Percentiles rank a stretch among this genome's conserved stretches.
Evolutionary conservation across 805 yeast genomes (phyloP).

Genomic region (Kluyveromyces nonfermentans): DNA sequence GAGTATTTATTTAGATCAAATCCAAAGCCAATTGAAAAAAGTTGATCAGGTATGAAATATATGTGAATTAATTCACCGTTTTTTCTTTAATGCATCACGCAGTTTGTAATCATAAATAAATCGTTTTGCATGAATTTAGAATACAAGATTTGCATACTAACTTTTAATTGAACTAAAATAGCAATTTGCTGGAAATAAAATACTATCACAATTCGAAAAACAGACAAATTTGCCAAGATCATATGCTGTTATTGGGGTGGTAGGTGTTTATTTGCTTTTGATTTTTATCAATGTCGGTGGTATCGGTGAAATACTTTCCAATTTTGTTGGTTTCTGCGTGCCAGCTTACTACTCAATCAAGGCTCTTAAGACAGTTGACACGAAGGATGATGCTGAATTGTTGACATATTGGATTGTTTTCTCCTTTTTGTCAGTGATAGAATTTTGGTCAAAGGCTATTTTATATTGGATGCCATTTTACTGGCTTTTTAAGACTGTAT

Average conservation of each 20-base stretch:
- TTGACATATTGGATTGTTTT: conserved; percentile 98
- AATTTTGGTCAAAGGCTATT: conserved; percentile 91
- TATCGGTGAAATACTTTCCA: conserved; percentile 86
- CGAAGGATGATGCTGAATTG: conserved; percentile 75
- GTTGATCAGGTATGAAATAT: conserved; percentile 37
- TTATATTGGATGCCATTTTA: conserved; percentile 95
- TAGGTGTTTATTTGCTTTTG: conserved; percentile 58
- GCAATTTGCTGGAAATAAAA: conserved; percentile 26
- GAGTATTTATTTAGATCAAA: conserved; percentile 39
- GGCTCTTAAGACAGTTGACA: conserved; percentile 65
- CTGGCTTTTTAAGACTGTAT: conserved; percentile 84
- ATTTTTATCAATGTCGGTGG: conserved; percentile 90
- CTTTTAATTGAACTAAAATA: not conserved
- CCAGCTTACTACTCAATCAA: conserved; percentile 85
- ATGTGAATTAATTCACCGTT: not conserved
- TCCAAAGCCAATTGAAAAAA: conserved; percentile 37
- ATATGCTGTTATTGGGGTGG: conserved; percentile 64
- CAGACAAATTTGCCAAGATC: conserved; percentile 65
- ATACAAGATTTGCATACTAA: not conserved
- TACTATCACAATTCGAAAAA: conserved; percentile 34
- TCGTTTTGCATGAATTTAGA: not conserved
- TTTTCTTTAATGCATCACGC: not conserved
- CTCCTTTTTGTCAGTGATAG: conserved; percentile 81
- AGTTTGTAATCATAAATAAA: no score
- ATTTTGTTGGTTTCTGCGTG: conserved; percentile 80